Conservation (phyloP, 2,329 filamentous ascomycete species). For the Fusarium brachygibbosum region DNA sequence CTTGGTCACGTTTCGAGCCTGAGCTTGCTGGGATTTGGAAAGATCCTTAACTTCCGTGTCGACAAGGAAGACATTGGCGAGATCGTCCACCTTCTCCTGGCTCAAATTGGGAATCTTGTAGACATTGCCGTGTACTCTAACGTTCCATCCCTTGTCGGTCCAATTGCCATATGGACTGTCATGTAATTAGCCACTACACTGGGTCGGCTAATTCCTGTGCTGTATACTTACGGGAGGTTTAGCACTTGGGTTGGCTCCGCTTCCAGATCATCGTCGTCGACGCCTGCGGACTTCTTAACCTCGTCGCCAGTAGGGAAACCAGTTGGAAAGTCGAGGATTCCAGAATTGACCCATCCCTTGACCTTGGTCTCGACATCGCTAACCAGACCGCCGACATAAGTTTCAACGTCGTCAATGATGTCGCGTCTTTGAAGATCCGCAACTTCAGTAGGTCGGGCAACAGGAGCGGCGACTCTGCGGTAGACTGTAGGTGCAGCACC, state of each 20-base stretch:
- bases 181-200: neutral
- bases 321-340: slow-evolving; percentile 76
- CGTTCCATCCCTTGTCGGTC: slow-evolving; percentile 82
- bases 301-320: slow-evolving; percentile 72
- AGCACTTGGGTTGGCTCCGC: slow-evolving; percentile 77
- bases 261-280: slow-evolving; percentile 68
- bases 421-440: slow-evolving; percentile 50
- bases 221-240: slow-evolving; percentile 68
- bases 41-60: slow-evolving; percentile 72
- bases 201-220: neutral
- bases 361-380: slow-evolving; percentile 66
- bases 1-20: slow-evolving; percentile 80
- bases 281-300: slow-evolving; percentile 72
- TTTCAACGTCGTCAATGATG: slow-evolving; percentile 59
- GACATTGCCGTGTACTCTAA: slow-evolving; percentile 83
- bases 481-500: slow-evolving; percentile 42
- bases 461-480: slow-evolving; percentile 27
- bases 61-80: slow-evolving; percentile 79
- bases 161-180: slow-evolving; percentile 77
- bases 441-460: slow-evolving; percentile 45
- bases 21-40: slow-evolving; percentile 68
- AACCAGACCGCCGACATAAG: slow-evolving; percentile 65
- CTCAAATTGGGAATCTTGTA: slow-evolving; percentile 81
- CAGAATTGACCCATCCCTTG: slow-evolving; percentile 72
- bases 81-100: slow-evolving; percentile 72